These are phyloP conservation scores for Synchytrium microbalum DNA, from an alignment of 371 early-diverging fungal species.

Conservation along the genomic window DNA sequence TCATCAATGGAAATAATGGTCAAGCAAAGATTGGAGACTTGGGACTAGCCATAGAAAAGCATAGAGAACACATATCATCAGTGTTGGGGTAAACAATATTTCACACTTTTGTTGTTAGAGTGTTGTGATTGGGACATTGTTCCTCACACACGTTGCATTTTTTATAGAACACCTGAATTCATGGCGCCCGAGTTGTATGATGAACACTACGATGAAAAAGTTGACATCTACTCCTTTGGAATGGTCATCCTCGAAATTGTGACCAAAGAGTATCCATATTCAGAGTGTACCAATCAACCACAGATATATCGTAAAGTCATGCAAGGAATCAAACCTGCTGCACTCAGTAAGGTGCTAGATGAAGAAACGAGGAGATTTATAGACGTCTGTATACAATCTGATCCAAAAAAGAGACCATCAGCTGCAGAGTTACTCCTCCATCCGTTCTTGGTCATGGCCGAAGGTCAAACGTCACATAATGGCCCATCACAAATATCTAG, in stretches of 20 bases:
- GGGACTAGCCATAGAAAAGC: constrained; percentile 63
- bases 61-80: constrained; percentile 50
- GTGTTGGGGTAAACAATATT: constrained; percentile 44
- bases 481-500: background rate
- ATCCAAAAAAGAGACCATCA: constrained; percentile 34
- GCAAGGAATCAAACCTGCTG: constrained; percentile 50
- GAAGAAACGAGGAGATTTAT: constrained; percentile 48
- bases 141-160: constrained; percentile 10
- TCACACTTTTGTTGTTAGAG: constrained; percentile 13
- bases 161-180: constrained; percentile 80
- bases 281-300: constrained; percentile 77
- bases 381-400: constrained; percentile 40
- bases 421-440: constrained; percentile 38
- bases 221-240: constrained; percentile 91
- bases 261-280: constrained; percentile 83
- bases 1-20: constrained; percentile 83
- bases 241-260: constrained; percentile 86
- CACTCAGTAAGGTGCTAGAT: constrained; percentile 39
- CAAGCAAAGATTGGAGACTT: constrained; percentile 89
- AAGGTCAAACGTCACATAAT: background rate
- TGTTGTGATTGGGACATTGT: background rate
- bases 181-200: constrained; percentile 91
- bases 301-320: constrained; percentile 82
- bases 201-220: constrained; percentile 81
- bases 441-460: constrained; percentile 21